Evolutionary conservation across 164 flowering plant genomes (phyloP), one percentile per base, ranked within the genome.

Genomic region (Umbilicus rupestris): DNA sequence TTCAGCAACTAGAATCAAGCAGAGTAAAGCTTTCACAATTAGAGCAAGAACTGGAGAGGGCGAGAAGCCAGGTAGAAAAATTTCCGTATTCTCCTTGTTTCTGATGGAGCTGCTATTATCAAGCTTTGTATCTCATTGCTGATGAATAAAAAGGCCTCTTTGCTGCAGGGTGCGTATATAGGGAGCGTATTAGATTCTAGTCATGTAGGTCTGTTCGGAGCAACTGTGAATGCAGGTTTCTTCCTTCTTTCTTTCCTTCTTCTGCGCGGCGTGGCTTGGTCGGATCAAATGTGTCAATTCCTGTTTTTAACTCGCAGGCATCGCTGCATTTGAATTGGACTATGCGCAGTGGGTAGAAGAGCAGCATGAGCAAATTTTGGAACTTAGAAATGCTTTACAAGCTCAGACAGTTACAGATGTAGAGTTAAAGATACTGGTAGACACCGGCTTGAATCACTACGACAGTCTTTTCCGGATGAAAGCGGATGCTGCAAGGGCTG

Each of bases 1-100:
- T 85, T 39, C 85, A 85, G 52, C 85, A 85, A 60, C 68, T 85
- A 63, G 89, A 85, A 76, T 42, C 80, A 33, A 80, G 89, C 71
- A 78, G 81, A 14, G 47, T 81, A 72, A 85, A 81, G 74, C 77
- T 85, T 50, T 76, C 80, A 2, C 83, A 85, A 42, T 55, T 85
- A 52, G 89, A 85, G 75, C 78, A 70, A 63, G 89, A 85, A 31
- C 81, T 85, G 33, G 73, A 78, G 57, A 76, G 74, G 72, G 73
- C 79, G 28, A 74, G 77, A 45, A 79, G 75, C 33, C 82, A 80
- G 81, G 88, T 84, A 45, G n/a, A n/a, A 35, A 62, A 68, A 17
- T 19, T 44, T 65, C 63, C 7, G 50, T 35, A 10, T 7, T 24
- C 59, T 7, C 12, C 12, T n/a, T n/a, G n/a, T n/a, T n/a, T n/a